A percentile compares a stretch with the other conserved stretches of the same genome.
Evolutionary conservation across 768 basidiomycete species (phyloP).

Genomic region (Lactarius indigo): DNA sequence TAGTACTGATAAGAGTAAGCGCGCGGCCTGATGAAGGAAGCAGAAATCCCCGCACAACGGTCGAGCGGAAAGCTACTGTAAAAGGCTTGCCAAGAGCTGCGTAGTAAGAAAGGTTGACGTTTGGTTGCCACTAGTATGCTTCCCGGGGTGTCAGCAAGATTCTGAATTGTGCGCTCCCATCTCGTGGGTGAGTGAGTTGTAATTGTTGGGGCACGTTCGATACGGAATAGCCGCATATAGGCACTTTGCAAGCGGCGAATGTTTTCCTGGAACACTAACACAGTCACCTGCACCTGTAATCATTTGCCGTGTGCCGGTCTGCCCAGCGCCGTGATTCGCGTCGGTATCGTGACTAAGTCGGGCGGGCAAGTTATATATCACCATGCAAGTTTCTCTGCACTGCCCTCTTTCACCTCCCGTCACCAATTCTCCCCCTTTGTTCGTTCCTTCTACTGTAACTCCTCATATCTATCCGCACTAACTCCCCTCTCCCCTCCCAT

Average conservation of each 20-base stretch:
- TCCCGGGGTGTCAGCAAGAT: not conserved
- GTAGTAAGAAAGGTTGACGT: not conserved
- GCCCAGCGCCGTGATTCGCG: constrained; percentile 1
- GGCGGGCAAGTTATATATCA: not conserved
- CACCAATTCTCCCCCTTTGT: not conserved
- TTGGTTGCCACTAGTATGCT: not conserved
- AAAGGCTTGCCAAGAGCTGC: not conserved
- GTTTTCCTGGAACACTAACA: not conserved
- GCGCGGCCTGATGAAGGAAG: not conserved
- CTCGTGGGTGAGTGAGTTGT: not conserved
- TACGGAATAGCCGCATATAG: not conserved
- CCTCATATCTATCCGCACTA: not conserved
- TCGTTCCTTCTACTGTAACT: not conserved
- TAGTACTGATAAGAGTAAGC: not conserved
- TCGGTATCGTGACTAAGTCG: constrained; percentile 1
- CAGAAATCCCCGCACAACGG: not conserved
- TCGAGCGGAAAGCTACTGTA: not conserved
- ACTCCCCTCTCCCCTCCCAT: not conserved
- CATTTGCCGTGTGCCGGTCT: not conserved
- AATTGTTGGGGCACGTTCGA: constrained; percentile 1
- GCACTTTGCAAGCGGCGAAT: not conserved
- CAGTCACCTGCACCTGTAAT: not conserved
- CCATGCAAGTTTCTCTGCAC: not conserved
- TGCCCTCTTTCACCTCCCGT: not conserved
- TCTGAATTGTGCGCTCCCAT: not conserved